Conservation (phyloP, 768 basidiomycete genomes). For the Tylopilus subfusipes region DNA sequence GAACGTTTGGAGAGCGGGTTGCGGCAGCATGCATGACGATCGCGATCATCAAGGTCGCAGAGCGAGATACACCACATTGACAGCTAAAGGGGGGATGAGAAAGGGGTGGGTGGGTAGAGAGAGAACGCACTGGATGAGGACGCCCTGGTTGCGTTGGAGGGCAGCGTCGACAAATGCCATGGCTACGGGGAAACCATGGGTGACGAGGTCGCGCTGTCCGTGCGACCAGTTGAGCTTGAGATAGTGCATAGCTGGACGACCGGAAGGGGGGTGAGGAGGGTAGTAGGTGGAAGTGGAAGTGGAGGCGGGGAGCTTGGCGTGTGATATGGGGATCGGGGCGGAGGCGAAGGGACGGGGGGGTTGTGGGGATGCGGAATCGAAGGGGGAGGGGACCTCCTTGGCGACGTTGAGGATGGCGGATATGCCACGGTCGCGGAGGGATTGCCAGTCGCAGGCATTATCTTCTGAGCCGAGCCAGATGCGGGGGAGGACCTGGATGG, state of each 20-base stretch:
- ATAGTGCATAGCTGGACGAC: slow-evolving; percentile 79
- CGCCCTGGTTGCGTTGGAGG: slow-evolving; percentile 69
- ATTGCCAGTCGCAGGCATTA: slow-evolving; percentile 79
- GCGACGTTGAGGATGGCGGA: slow-evolving; percentile 87
- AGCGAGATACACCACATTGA: slow-evolving; percentile 91
- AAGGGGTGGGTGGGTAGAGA: slow-evolving; percentile 7
- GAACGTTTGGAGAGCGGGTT: no score
- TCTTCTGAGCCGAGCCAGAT: slow-evolving; percentile 92
- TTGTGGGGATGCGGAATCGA: slow-evolving; percentile 47
- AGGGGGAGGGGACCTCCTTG: slow-evolving; percentile 80
- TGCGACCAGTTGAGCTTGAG: slow-evolving; percentile 92
- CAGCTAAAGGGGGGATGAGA: slow-evolving; percentile 51
- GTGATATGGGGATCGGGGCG: slow-evolving; percentile 57
- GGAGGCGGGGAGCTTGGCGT: slow-evolving; percentile 35
- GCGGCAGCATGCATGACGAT: slow-evolving; percentile 92
- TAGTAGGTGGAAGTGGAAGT: slow-evolving; percentile 41
- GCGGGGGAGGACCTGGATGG: slow-evolving; percentile 78
- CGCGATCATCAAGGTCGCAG: slow-evolving; percentile 86
- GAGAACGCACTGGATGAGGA: slow-evolving; percentile 76
- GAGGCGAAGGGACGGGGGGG: slow-evolving; percentile 61
- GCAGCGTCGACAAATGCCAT: slow-evolving; percentile 82
- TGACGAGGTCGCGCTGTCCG: slow-evolving; percentile 85
- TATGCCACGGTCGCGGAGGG: slow-evolving; percentile 68
- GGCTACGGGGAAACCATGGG: slow-evolving; percentile 71
- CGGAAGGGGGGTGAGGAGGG: slow-evolving; percentile 61